A percentile compares a stretch with the other conserved stretches of the same genome.
Conservation (phyloP, 441 rosid genomes). For the Arabidopsis hybrid region DNA sequence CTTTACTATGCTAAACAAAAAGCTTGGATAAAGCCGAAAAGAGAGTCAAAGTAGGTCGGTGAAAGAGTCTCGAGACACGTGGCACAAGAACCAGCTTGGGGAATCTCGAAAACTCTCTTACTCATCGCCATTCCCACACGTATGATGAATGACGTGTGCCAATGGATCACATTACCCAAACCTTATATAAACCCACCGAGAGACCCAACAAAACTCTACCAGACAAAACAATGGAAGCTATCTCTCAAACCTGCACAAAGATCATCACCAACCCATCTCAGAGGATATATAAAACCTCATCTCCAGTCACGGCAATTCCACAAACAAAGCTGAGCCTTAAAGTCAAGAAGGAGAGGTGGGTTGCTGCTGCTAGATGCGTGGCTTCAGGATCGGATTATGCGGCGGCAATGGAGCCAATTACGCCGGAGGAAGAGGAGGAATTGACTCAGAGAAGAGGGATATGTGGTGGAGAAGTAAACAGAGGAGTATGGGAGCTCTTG, state of each 20-base stretch:
- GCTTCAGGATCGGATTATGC: constrained; percentile 43
- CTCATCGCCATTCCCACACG: constrained; percentile 36
- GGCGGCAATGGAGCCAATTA: constrained; percentile 50
- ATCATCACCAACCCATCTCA: constrained; percentile 30
- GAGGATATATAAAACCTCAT: constrained; percentile 18
- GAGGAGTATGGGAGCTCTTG: constrained; percentile 56
- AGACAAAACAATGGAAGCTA: constrained; percentile 39
- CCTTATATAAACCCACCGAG: constrained; percentile 37
- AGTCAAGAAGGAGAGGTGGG: constrained; percentile 5
- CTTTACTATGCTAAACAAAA: constrained; percentile 11
- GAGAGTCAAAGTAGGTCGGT: constrained; percentile 38
- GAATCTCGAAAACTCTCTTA: constrained; percentile 40
- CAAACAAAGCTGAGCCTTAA: constrained; percentile 17
- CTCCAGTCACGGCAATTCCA: neutral
- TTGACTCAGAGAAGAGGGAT: constrained; percentile 39
- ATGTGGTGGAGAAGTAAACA: constrained; percentile 42
- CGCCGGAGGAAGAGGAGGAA: constrained; percentile 44
- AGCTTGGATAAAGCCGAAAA: constrained; percentile 5
- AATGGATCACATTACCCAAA: constrained; percentile 28
- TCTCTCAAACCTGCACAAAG: constrained; percentile 34
- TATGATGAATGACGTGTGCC: constrained; percentile 34
- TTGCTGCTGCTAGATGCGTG: constrained; percentile 40
- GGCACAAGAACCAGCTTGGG: constrained; percentile 16
- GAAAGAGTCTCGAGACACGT: constrained; percentile 26
- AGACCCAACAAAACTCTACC: neutral